Base-by-base conservation (phyloP, 768 basidiomycete species). In the Mycena floridula region DNA sequence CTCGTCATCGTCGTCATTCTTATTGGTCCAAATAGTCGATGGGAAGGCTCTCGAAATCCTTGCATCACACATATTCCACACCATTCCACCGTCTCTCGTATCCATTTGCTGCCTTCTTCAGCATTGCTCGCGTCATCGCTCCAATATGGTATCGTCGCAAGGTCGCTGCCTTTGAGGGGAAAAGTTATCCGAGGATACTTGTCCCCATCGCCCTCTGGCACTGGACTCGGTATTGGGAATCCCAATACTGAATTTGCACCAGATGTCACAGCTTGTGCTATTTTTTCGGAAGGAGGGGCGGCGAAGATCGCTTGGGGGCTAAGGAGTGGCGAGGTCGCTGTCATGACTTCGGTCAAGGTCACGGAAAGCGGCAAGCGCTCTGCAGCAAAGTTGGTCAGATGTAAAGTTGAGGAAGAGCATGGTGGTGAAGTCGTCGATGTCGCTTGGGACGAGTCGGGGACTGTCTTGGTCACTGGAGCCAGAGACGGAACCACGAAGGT, bases 251-350 rank as follows among this genome's bases (percentile, higher is more conserved):
- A 89, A 53, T 83, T 89, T 49, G 71, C 76, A 1, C 84, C 85
- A 2, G 70, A 87, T 42, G 71, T 88, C 9, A 76, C 81, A 12
- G 59, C 70, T 0, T 83, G 81, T 47, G 63, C 69, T 4, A 61
- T 89, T 20, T 54, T 72, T 15, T 81, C 85, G 0, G 75, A 78
- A 21, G 82, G 83, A 4, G 76, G 76, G 4, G 80, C 81, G 1
- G 86, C 77, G 8, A 79, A 77, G 44, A 68, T 86, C 11, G 63
- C 78, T 5, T 91, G 89, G 89, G 89, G 88, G 4, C 83, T 78
- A 53, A 65, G 69, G 21, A 76, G 72, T 40, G 89, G 89, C 23
- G 78, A 81, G 43, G 72, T 92, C 7, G 72, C 79, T 0, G 66
- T 87, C 24, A 77, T 81, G 37, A 67, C 68, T 4, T 78, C 78